Percentiles rank a stretch among this genome's conserved stretches.
phyloP scores from a whole-genome alignment of 768 basidiomycete genomes.

The Suillus bovinus region DNA sequence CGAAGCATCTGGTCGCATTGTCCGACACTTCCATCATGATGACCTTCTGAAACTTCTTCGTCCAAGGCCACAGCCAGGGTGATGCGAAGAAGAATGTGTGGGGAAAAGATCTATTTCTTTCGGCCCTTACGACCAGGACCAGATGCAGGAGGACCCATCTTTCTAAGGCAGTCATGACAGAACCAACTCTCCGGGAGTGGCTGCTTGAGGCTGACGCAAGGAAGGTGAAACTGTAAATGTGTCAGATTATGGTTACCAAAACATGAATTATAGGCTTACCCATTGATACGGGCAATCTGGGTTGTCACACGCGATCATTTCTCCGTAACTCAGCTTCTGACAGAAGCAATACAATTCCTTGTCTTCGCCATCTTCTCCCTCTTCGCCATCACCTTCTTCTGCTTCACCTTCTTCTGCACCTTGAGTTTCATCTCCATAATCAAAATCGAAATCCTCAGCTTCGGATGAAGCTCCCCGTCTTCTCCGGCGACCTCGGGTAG shows the following conservation, averaged over 20 bases:
- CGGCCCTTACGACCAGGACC: slow-evolving; percentile 40
- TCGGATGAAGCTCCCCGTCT: slow-evolving; percentile 38
- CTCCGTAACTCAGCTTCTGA: slow-evolving; percentile 62
- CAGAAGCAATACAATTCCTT: slow-evolving; percentile 64
- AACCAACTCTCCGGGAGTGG: slow-evolving; percentile 61
- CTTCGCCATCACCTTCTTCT: slow-evolving; percentile 42
- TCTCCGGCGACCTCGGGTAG: slow-evolving; percentile 35
- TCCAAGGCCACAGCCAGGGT: not conserved
- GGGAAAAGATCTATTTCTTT: slow-evolving; percentile 36
- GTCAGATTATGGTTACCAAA: slow-evolving; percentile 15
- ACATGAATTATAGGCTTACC: slow-evolving; percentile 40
- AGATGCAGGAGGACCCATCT: slow-evolving; percentile 33
- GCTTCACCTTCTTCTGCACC: slow-evolving; percentile 32
- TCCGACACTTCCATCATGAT: not conserved
- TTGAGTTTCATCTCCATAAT: slow-evolving; percentile 33
- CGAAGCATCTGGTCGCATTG: too few species aligned
- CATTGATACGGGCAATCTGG: slow-evolving; percentile 58
- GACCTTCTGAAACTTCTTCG: not conserved
- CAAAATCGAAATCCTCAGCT: slow-evolving; percentile 35
- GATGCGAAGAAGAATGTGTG: not conserved
- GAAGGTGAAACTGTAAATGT: slow-evolving; percentile 55
- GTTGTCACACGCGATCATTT: slow-evolving; percentile 69
- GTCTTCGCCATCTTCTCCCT: slow-evolving; percentile 55
- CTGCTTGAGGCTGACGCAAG: slow-evolving; percentile 57
- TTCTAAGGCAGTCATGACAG: slow-evolving; percentile 53